phyloP scores from a whole-genome alignment of 2,329 filamentous ascomycete genomes.

The Hypocreales sp. region DNA sequence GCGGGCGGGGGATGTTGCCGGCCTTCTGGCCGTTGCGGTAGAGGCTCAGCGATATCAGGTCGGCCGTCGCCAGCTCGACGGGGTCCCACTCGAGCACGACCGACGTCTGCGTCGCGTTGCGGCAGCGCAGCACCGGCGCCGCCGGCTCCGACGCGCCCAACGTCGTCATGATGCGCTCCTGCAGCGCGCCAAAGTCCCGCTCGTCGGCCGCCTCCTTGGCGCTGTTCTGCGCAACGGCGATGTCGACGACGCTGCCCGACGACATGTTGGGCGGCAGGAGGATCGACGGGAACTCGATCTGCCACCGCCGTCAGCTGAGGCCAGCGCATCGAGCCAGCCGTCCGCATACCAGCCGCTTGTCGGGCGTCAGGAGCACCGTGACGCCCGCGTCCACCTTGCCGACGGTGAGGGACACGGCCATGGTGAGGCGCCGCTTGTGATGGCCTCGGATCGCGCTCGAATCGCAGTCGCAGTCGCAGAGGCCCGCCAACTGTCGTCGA shows the following conservation, averaged over 20 bases:
- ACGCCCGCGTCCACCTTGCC: slow-evolving; percentile 99
- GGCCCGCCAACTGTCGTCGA: too few relatives aligned
- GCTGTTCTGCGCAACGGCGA: slow-evolving; percentile 80
- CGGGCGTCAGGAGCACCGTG: slow-evolving; percentile 87
- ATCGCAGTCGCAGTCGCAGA: too few relatives aligned
- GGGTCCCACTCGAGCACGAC: slow-evolving; percentile 98
- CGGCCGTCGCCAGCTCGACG: slow-evolving; percentile 80
- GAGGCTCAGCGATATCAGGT: slow-evolving; percentile 74
- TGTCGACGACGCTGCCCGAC: slow-evolving; percentile 94
- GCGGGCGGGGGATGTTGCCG: slow-evolving; percentile 77
- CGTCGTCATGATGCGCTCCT: slow-evolving; percentile 71
- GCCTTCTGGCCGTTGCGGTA: slow-evolving; percentile 96
- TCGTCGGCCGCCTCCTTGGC: slow-evolving; percentile 61
- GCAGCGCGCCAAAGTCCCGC: slow-evolving; percentile 66
- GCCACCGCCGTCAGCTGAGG: slow-evolving; percentile 9
- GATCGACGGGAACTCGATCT: slow-evolving; percentile 99
- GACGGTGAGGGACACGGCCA: slow-evolving; percentile 96
- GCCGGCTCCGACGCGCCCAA: slow-evolving; percentile 72
- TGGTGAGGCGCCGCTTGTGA: slow-evolving; percentile 25
- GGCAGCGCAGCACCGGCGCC: slow-evolving; percentile 69
- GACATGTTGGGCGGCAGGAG: slow-evolving; percentile 90
- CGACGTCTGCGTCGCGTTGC: slow-evolving; percentile 96
- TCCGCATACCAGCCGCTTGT: slow-evolving; percentile 81
- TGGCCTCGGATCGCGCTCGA: too few relatives aligned
- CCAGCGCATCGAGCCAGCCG: too few relatives aligned